phyloP scores from a whole-genome alignment of 2,329 filamentous ascomycete species.

The Bipolaris oryzae region DNA sequence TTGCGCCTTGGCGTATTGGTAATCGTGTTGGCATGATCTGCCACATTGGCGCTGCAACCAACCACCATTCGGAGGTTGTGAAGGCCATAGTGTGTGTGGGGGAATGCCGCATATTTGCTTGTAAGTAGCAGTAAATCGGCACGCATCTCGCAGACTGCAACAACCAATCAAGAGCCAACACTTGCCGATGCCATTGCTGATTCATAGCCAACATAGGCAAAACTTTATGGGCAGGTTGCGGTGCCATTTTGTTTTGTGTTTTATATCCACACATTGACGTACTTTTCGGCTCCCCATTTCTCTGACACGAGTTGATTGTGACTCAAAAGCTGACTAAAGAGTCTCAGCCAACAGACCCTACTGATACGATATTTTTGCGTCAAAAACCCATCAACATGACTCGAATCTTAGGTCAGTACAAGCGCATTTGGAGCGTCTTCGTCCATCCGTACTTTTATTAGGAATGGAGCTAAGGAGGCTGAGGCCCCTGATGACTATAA shows the following conservation, averaged over 20 bases:
- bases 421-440: slow-evolving; percentile 14
- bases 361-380: background rate
- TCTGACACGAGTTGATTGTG: background rate
- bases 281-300: background rate
- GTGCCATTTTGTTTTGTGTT: slow-evolving; percentile 4
- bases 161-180: background rate
- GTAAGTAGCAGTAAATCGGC: background rate
- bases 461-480: slow-evolving; percentile 20
- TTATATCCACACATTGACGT: background rate
- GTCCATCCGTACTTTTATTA: slow-evolving; percentile 9
- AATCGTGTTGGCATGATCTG: background rate
- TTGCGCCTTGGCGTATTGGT: slow-evolving; percentile 5
- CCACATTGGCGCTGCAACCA: background rate
- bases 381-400: background rate
- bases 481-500: slow-evolving; percentile 19
- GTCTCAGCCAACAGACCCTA: background rate
- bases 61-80: background rate
- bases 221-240: slow-evolving; percentile 1
- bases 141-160: background rate
- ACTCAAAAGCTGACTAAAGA: background rate
- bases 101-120: background rate
- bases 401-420: background rate
- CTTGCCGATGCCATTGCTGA: background rate
- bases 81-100: too few relatives aligned
- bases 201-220: background rate